A percentile compares a stretch with the other conserved stretches of the same genome.
These are phyloP conservation scores for Lachancea sp. DNA, from an alignment of 805 yeast genomes.

Conservation along the genomic window DNA sequence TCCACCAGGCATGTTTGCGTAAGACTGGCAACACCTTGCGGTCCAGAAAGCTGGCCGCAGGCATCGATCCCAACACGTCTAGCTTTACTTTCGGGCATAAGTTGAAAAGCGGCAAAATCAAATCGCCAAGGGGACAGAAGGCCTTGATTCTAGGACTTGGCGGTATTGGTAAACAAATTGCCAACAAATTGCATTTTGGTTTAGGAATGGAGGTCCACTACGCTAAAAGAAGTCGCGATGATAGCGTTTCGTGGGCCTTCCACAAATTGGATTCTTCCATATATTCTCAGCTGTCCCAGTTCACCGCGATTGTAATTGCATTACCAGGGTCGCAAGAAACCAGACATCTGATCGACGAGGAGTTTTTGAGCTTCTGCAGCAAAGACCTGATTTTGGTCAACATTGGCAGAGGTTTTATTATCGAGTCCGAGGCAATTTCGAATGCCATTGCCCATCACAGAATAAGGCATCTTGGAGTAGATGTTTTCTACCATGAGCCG, in stretches of 20 bases:
- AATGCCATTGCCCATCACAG: constrained; percentile 40
- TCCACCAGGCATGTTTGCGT: constrained; percentile 31
- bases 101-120: constrained; percentile 27
- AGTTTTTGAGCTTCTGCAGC: constrained; percentile 32
- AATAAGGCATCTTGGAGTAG: constrained; percentile 51
- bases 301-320: constrained; percentile 49
- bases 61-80: constrained; percentile 21
- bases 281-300: constrained; percentile 32
- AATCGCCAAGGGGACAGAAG: constrained; percentile 44
- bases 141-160: constrained; percentile 59
- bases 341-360: constrained; percentile 39
- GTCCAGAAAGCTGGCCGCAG: constrained; percentile 34
- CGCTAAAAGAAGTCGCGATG: constrained; percentile 39
- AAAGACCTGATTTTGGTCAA: constrained; percentile 38
- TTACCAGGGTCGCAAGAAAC: constrained; percentile 54
- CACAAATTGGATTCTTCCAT: constrained; percentile 33
- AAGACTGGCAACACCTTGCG: constrained; percentile 35
- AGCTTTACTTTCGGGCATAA: constrained; percentile 38
- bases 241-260: constrained; percentile 30
- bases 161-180: constrained; percentile 51
- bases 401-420: constrained; percentile 52
- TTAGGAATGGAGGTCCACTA: constrained; percentile 57
- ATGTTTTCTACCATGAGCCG: constrained; percentile 57
- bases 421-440: constrained; percentile 46
- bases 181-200: constrained; percentile 38